phyloP scores from a whole-genome alignment of 2,329 filamentous ascomycete species.

The Alternaria dauci region DNA sequence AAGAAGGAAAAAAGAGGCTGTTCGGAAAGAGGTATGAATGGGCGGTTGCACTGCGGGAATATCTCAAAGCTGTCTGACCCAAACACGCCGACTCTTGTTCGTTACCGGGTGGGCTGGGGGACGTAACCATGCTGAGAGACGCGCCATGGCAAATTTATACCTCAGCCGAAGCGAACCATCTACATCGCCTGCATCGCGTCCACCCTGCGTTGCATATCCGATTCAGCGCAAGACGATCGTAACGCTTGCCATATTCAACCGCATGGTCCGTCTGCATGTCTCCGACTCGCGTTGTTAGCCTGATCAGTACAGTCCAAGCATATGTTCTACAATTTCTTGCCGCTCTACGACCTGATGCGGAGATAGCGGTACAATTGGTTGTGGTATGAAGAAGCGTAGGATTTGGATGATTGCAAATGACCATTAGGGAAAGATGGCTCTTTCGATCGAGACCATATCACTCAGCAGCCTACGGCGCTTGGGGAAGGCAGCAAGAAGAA shows the following conservation, averaged over 20 bases:
- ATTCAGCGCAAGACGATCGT: background rate
- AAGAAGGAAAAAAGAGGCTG: no score
- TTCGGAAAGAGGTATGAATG: background rate
- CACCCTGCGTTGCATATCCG: background rate
- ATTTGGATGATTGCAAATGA: background rate
- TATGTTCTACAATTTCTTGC: background rate
- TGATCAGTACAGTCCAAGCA: background rate
- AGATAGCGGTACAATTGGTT: background rate
- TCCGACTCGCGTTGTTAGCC: background rate
- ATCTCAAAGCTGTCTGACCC: no score
- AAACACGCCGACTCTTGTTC: no score
- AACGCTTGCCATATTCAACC: background rate
- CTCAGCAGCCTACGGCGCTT: background rate
- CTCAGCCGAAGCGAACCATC: background rate
- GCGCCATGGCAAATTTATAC: background rate
- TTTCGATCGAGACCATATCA: background rate
- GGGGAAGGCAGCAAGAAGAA: background rate
- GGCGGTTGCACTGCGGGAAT: background rate
- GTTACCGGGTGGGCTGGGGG: no score
- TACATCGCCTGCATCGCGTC: background rate
- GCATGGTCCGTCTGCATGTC: background rate
- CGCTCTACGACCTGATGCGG: background rate
- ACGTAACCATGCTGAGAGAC: background rate
- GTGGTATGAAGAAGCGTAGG: background rate
- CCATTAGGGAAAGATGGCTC: background rate